phyloP scores from a whole-genome alignment of 2,329 filamentous ascomycete genomes.

The Penicillium thymicola region DNA sequence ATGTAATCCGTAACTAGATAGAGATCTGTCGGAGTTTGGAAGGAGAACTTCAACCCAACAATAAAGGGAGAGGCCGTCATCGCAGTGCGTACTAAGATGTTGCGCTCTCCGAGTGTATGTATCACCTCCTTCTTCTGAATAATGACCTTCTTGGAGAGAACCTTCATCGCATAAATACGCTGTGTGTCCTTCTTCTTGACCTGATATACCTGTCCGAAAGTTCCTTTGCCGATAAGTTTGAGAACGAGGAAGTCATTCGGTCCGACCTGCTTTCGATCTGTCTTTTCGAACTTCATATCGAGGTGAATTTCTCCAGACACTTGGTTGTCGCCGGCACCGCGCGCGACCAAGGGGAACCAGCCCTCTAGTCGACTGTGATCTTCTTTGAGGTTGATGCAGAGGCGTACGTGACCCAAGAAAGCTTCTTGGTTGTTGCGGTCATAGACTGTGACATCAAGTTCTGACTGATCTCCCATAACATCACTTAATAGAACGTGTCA shows the following conservation, averaged over 20 bases:
- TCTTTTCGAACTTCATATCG: slow-evolving; percentile 78
- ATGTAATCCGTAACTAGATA: slow-evolving; percentile 99
- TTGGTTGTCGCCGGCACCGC: slow-evolving; percentile 73
- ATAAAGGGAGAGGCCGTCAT: slow-evolving; percentile 97
- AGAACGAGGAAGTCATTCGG: slow-evolving; percentile 95
- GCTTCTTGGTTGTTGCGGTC: slow-evolving; percentile 81
- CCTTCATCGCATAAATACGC: slow-evolving; percentile 98
- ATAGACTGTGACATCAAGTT: slow-evolving; percentile 91
- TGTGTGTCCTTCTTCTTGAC: slow-evolving; percentile 95
- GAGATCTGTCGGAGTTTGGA: slow-evolving; percentile 93
- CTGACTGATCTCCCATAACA: slow-evolving; percentile 84
- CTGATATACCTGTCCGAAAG: slow-evolving; percentile 97
- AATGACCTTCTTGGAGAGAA: slow-evolving; percentile 98
- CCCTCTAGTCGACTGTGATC: slow-evolving; percentile 70
- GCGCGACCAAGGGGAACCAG: slow-evolving; percentile 79
- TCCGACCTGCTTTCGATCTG: slow-evolving; percentile 86
- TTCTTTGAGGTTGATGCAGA: slow-evolving; percentile 68
- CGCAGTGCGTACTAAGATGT: slow-evolving; percentile 93
- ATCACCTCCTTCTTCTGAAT: slow-evolving; percentile 99
- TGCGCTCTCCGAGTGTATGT: slow-evolving; percentile 93
- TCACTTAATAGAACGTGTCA: slow-evolving; percentile 59
- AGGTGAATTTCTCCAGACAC: slow-evolving; percentile 85
- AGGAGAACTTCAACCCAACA: slow-evolving; percentile 96
- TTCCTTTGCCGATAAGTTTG: slow-evolving; percentile 95
- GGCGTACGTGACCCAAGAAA: slow-evolving; percentile 85